A percentile compares a stretch with the other conserved stretches of the same genome.
Conservation (phyloP, 164 flowering plant species). For the Malania oleifera region DNA sequence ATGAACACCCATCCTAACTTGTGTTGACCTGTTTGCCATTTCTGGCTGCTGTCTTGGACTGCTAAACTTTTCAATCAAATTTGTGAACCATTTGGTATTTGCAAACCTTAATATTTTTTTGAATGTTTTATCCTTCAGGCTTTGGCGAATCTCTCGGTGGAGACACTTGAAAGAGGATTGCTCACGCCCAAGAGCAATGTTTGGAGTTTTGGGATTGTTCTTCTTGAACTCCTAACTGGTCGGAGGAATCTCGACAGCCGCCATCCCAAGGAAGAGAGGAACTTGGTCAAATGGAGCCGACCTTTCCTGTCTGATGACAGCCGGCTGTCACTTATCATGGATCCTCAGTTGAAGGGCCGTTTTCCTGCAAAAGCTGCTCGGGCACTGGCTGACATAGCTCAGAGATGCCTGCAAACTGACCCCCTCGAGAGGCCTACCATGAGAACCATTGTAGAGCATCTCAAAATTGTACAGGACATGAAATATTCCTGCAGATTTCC, state of each 20-base stretch:
- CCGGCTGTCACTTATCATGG: constrained; percentile 82
- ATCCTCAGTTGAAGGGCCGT: constrained; percentile 83
- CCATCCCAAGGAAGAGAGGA: constrained; percentile 78
- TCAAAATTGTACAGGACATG: constrained; percentile 75
- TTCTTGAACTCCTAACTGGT: constrained; percentile 89
- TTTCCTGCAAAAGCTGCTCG: constrained; percentile 77
- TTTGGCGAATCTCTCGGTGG: constrained; percentile 67
- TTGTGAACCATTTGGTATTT: too few relatives aligned
- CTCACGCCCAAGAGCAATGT: constrained; percentile 97
- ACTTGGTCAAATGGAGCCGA: constrained; percentile 82
- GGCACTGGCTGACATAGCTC: constrained; percentile 72
- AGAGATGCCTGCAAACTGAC: constrained; percentile 77
- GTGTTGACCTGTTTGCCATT: not conserved
- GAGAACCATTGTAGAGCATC: constrained; percentile 70
- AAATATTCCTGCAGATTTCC: constrained; percentile 68
- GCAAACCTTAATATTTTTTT: too few relatives aligned
- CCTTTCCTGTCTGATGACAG: constrained; percentile 80
- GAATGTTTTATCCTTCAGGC: constrained; percentile 37
- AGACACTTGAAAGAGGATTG: constrained; percentile 78
- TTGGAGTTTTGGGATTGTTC: constrained; percentile 86
- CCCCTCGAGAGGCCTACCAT: constrained; percentile 91
- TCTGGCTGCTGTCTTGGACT: too few relatives aligned
- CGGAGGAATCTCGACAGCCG: constrained; percentile 68
- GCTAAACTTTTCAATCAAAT: too few relatives aligned
- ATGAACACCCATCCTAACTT: too few relatives aligned